Conservation (phyloP, 2,329 filamentous ascomycete species). For the Mollisia scopiformis region DNA sequence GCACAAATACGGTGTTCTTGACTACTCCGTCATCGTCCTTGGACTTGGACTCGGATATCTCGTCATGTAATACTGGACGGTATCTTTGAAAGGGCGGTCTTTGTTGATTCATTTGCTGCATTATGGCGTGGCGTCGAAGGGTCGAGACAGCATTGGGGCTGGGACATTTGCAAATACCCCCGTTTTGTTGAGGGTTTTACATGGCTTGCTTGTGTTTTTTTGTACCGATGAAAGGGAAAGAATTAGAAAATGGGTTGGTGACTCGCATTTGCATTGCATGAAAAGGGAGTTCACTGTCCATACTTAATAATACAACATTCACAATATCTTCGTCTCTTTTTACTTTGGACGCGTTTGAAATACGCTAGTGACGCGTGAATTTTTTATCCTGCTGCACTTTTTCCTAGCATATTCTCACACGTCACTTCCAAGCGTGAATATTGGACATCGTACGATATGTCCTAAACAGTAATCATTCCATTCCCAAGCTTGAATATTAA, state of each 20-base stretch:
- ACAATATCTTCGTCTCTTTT: conserved; percentile 17
- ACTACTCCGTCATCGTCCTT: conserved; percentile 32
- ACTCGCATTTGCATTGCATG: not conserved
- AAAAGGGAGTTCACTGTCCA: conserved; percentile 3
- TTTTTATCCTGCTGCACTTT: too few relatives aligned
- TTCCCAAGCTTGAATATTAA: too few relatives aligned
- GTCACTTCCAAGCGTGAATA: too few relatives aligned
- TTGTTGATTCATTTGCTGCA: conserved; percentile 6
- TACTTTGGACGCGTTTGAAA: not conserved
- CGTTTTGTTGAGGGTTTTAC: not conserved
- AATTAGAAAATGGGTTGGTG: conserved; percentile 1
- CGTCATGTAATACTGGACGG: conserved; percentile 34
- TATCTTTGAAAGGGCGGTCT: not conserved
- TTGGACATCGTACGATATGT: too few relatives aligned
- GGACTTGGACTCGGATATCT: conserved; percentile 37
- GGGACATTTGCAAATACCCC: conserved; percentile 7
- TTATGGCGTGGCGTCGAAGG: conserved; percentile 7
- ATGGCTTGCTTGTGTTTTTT: not conserved
- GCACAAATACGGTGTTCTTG: conserved; percentile 31
- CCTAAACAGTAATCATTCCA: too few relatives aligned
- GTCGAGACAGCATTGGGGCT: conserved; percentile 1
- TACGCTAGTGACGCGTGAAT: too few relatives aligned
- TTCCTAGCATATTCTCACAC: too few relatives aligned
- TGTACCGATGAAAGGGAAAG: not conserved
- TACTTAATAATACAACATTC: conserved; percentile 12